Evolutionary conservation across 139 green algal species (phyloP).

Genomic region (Asterochloris erici): DNA sequence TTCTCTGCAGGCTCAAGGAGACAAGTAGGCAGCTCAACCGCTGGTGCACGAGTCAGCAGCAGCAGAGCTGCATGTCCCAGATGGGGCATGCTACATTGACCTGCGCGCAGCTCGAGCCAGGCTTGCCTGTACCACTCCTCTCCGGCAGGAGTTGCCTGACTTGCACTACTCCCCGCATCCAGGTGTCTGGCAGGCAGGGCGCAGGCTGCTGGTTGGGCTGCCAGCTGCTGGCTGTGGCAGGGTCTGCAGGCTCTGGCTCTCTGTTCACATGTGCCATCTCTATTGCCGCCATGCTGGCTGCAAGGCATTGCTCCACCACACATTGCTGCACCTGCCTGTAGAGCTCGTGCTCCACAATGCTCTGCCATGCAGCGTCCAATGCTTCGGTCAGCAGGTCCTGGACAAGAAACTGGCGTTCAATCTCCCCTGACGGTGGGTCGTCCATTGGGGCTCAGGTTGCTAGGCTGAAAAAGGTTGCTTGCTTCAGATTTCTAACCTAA

Average conservation of each 20-base stretch:
- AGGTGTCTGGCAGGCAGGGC: conserved; percentile 8
- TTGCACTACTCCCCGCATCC: conserved; percentile 15
- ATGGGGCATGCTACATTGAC: too few relatives aligned
- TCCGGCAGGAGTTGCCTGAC: not conserved
- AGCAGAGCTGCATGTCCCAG: too few relatives aligned
- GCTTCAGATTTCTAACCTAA: too few relatives aligned
- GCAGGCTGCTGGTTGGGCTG: not conserved
- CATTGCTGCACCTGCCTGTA: not conserved
- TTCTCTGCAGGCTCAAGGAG: too few relatives aligned
- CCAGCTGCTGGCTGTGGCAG: conserved; percentile 1
- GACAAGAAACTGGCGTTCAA: conserved; percentile 3
- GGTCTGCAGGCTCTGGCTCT: conserved; percentile 8
- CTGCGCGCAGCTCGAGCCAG: too few relatives aligned
- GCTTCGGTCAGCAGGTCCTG: not conserved
- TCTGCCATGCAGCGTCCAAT: not conserved
- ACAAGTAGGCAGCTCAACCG: too few relatives aligned
- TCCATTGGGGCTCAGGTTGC: not conserved
- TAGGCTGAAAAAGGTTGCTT: too few relatives aligned
- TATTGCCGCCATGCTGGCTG: not conserved
- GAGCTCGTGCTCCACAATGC: not conserved
- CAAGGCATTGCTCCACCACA: not conserved
- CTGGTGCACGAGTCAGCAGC: too few relatives aligned
- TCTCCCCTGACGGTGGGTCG: conserved; percentile 1
- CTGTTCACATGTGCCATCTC: conserved; percentile 13
- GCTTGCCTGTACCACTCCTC: not conserved